phyloP scores from a whole-genome alignment of 257 asterid genomes.

The Nyctanthes arbortristis region DNA sequence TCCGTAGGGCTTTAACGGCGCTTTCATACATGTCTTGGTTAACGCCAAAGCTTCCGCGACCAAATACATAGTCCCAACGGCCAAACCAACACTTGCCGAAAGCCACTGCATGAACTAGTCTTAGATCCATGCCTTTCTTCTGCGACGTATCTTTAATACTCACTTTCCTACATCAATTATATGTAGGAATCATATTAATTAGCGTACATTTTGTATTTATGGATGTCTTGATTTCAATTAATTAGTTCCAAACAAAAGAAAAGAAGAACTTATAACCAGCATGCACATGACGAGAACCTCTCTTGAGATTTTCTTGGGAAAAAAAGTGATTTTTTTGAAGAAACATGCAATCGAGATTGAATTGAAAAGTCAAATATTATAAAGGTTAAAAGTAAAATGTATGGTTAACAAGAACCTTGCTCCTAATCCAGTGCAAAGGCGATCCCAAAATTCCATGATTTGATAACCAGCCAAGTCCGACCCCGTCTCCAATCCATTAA shows the following conservation, averaged over 20 bases:
- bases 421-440: slow-evolving; percentile 72
- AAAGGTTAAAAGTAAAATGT: too few relatives aligned
- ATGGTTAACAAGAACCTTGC: slow-evolving; percentile 94
- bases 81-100: slow-evolving; percentile 91
- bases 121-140: slow-evolving; percentile 84
- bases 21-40: slow-evolving; percentile 51
- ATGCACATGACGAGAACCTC: too few relatives aligned
- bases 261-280: too few relatives aligned
- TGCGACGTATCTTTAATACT: slow-evolving; percentile 70
- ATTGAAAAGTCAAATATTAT: too few relatives aligned
- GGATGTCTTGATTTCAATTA: too few relatives aligned
- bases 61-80: slow-evolving; percentile 71
- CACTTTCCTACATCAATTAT: slow-evolving; percentile 85
- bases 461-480: slow-evolving; percentile 70
- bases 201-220: too few relatives aligned
- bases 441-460: slow-evolving; percentile 96
- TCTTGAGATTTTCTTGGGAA: too few relatives aligned
- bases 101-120: slow-evolving; percentile 70
- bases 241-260: too few relatives aligned
- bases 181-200: too few relatives aligned
- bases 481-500: slow-evolving; percentile 69
- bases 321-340: too few relatives aligned
- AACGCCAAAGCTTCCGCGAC: slow-evolving; percentile 74
- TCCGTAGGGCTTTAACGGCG: slow-evolving; percentile 63
- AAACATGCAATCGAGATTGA: too few relatives aligned